Evolutionary conservation across 2,329 filamentous ascomycete genomes (phyloP).

Genomic region (Fusarium dimerum): DNA sequence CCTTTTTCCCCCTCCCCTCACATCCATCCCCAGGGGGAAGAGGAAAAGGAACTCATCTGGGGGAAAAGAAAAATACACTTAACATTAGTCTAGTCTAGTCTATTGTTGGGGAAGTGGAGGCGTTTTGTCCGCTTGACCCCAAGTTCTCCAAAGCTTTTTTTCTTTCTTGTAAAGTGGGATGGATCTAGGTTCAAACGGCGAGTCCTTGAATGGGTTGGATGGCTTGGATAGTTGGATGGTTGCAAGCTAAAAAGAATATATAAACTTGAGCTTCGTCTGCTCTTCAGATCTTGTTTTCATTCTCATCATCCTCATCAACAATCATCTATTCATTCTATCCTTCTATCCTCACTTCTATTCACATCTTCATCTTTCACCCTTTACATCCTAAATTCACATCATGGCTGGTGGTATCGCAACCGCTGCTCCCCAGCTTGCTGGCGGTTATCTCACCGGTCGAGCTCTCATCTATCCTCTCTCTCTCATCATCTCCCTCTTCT

Average conservation of each 20-base stretch:
- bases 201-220: too few species aligned
- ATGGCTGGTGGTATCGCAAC: slow-evolving; percentile 27
- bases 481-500: slow-evolving; percentile 53
- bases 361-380: not conserved
- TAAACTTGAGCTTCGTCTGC: not conserved
- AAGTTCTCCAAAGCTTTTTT: too few species aligned
- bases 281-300: not conserved
- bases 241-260: not conserved
- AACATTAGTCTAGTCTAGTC: too few species aligned
- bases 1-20: too few species aligned
- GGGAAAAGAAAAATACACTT: too few species aligned
- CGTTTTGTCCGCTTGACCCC: not conserved
- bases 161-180: too few species aligned
- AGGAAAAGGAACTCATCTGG: too few species aligned
- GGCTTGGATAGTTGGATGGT: not conserved
- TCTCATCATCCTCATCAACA: not conserved
- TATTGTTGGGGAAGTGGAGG: not conserved
- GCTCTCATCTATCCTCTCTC: slow-evolving; percentile 58
- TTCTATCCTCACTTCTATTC: not conserved
- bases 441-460: slow-evolving; percentile 26
- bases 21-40: too few species aligned
- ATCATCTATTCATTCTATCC: not conserved
- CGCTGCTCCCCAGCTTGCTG: slow-evolving; percentile 22
- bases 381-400: not conserved
- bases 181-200: too few species aligned